These are phyloP conservation scores for Bauhinia variegata DNA, from an alignment of 306 rosid species.

Conservation along the genomic window DNA sequence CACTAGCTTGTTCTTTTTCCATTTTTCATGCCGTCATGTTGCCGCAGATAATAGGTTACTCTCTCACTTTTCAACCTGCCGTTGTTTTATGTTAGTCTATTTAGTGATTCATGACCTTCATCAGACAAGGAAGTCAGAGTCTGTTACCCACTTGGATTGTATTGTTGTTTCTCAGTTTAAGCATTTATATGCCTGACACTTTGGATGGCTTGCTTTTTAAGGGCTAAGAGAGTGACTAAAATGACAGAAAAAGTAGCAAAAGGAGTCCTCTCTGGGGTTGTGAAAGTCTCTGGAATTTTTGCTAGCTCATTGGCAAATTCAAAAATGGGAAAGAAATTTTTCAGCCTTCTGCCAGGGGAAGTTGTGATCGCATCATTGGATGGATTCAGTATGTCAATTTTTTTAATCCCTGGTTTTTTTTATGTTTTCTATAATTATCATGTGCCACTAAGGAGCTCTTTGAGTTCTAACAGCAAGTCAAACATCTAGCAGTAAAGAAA, in stretches of 20 bases:
- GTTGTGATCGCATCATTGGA: constrained; percentile 92
- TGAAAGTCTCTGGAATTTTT: constrained; percentile 78
- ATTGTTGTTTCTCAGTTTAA: constrained; percentile 9
- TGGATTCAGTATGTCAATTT: constrained; percentile 76
- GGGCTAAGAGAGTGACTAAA: constrained; percentile 90
- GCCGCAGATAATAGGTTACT: background rate
- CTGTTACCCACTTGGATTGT: constrained; percentile 6
- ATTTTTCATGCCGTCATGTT: background rate
- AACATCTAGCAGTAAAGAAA: constrained; percentile 20
- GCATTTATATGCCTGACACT: constrained; percentile 2
- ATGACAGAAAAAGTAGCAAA: constrained; percentile 88
- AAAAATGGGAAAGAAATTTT: constrained; percentile 73
- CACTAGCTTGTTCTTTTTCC: background rate
- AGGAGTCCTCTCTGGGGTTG: constrained; percentile 88
- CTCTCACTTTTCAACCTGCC: background rate
- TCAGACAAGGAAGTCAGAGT: constrained; percentile 12
- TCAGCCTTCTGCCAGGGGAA: constrained; percentile 84
- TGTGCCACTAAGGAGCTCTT: constrained; percentile 1
- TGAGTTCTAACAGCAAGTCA: constrained; percentile 23
- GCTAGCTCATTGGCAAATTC: constrained; percentile 78
- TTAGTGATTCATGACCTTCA: background rate
- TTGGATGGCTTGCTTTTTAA: constrained; percentile 39
- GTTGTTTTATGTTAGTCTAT: constrained; percentile 7
- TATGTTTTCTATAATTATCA: constrained; percentile 9
- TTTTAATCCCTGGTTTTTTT: constrained; percentile 15